A percentile compares a stretch with the other conserved stretches of the same genome.
phyloP scores from a whole-genome alignment of 441 rosid species.

The Aleurites moluccanus region DNA sequence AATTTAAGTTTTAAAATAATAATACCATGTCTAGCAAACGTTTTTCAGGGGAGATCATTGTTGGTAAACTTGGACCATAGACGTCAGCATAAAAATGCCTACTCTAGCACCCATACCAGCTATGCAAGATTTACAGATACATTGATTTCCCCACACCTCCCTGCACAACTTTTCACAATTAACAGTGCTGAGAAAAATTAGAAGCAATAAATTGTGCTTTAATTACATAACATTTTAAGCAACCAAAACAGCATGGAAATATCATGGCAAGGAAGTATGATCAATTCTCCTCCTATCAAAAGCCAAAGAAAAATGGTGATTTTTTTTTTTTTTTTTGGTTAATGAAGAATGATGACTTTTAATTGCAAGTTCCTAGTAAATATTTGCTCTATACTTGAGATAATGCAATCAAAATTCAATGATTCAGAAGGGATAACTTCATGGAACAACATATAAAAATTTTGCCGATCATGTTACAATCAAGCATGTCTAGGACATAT shows the following conservation, averaged over 20 bases:
- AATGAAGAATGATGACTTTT: conserved; percentile 2
- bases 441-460: not conserved
- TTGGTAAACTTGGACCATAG: conserved; percentile 96
- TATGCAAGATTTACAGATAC: conserved; percentile 97
- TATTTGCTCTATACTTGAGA: not conserved
- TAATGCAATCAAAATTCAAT: not conserved
- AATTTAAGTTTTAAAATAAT: too few species aligned
- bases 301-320: conserved; percentile 11
- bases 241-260: conserved; percentile 13
- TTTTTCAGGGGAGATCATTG: conserved; percentile 93
- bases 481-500: conserved; percentile 5
- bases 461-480: not conserved
- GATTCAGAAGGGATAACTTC: not conserved
- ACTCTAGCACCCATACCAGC: conserved; percentile 98
- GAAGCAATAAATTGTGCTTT: conserved; percentile 10
- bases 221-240: conserved; percentile 13
- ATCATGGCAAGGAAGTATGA: not conserved
- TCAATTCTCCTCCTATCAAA: conserved; percentile 6
- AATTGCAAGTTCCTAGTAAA: not conserved
- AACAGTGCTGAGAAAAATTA: conserved; percentile 30
- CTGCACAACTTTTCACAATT: conserved; percentile 61
- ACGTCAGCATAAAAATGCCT: conserved; percentile 95
- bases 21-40: conserved; percentile 80
- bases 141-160: conserved; percentile 97
- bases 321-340: too few species aligned